Conservation (phyloP, 768 basidiomycete species). For the Candolleomyces aberdarensis region DNA sequence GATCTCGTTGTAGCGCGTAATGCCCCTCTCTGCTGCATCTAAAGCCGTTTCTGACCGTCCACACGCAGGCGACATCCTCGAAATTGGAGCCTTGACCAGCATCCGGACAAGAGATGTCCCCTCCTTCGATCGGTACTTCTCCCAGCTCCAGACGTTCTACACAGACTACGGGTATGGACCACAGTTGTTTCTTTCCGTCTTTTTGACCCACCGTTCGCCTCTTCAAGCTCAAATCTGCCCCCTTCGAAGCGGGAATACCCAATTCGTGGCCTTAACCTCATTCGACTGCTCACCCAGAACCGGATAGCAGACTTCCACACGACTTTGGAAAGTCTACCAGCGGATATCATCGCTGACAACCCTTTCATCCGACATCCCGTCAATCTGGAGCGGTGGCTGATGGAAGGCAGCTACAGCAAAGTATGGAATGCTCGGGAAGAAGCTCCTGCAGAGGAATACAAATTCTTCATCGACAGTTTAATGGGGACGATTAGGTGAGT, state of each 20-base stretch:
- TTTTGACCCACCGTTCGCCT: background rate
- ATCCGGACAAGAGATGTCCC: conserved; percentile 86
- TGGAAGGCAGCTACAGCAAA: conserved; percentile 98
- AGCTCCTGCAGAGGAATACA: conserved; percentile 92
- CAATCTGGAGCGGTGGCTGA: conserved; percentile 93
- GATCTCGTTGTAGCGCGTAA: conserved; percentile 75
- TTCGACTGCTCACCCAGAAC: conserved; percentile 91
- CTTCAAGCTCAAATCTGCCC: conserved; percentile 58
- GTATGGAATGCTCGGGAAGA: conserved; percentile 95
- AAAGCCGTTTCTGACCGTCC: background rate
- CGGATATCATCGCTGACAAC: conserved; percentile 65
- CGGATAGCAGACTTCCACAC: conserved; percentile 98
- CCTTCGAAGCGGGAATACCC: conserved; percentile 85
- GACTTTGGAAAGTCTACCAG: conserved; percentile 83
- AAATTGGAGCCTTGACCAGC: conserved; percentile 93
- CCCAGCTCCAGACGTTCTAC: conserved; percentile 88
- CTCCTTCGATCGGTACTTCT: conserved; percentile 93
- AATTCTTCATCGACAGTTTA: conserved; percentile 88
- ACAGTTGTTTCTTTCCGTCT: background rate
- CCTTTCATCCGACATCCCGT: conserved; percentile 82
- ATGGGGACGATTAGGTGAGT: conserved; percentile 90
- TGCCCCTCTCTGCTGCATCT: background rate
- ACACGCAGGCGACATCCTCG: conserved; percentile 81
- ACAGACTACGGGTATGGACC: conserved; percentile 66
- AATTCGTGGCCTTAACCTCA: conserved; percentile 90